Percentiles rank a stretch among this genome's conserved stretches.
Evolutionary conservation across 345 rosid species (phyloP).

Genomic region (Salix koriyanagi): DNA sequence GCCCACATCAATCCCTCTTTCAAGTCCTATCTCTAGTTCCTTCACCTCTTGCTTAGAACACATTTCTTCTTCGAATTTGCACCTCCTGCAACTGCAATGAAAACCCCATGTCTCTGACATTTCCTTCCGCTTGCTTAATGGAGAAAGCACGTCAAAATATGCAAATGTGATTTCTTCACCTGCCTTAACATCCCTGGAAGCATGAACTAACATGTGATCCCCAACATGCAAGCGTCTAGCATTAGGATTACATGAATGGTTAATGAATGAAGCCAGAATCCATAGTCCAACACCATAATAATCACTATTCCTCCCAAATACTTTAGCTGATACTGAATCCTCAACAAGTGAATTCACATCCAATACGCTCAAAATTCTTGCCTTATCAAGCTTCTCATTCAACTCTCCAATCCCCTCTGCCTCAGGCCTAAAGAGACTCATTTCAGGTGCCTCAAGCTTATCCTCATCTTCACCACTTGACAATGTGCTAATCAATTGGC

Average conservation of each 20-base stretch:
- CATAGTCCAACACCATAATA: constrained; percentile 78
- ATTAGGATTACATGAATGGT: constrained; percentile 78
- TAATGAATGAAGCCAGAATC: constrained; percentile 68
- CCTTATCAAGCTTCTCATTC: constrained; percentile 33
- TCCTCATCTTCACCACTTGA: constrained; percentile 63
- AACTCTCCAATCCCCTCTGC: constrained; percentile 19
- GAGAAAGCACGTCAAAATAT: constrained; percentile 57
- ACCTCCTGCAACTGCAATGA: constrained; percentile 58
- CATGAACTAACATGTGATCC: constrained; percentile 54
- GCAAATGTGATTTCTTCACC: constrained; percentile 79
- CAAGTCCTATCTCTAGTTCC: constrained; percentile 52
- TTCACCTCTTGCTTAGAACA: constrained; percentile 44
- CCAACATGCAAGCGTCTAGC: constrained; percentile 77
- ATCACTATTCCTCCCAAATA: constrained; percentile 72
- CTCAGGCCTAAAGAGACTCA: constrained; percentile 54
- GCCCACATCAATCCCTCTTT: constrained; percentile 59
- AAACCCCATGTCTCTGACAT: constrained; percentile 76
- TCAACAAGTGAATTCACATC: constrained; percentile 90
- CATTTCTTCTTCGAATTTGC: constrained; percentile 54
- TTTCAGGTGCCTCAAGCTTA: constrained; percentile 49
- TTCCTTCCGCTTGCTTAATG: constrained; percentile 50
- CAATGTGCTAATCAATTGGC: constrained; percentile 35
- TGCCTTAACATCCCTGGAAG: constrained; percentile 69
- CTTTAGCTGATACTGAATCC: constrained; percentile 65
- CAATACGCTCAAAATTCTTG: constrained; percentile 54